Percentiles rank a stretch among this genome's conserved stretches.
Conservation (phyloP, 306 rosid genomes). For the Prunus dulcis region DNA sequence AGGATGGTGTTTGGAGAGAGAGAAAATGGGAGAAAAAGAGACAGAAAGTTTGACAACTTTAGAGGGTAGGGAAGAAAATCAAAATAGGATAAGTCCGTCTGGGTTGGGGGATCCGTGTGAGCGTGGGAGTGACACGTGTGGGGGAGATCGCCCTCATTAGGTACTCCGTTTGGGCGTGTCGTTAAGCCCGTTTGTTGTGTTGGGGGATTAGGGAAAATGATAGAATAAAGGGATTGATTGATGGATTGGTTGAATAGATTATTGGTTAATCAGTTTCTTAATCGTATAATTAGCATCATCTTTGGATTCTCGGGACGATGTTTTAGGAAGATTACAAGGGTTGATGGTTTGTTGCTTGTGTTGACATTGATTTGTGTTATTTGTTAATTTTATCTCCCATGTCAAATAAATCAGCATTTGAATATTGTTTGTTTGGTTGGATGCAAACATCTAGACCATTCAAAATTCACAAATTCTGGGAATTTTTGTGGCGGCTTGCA, state of each 20-base stretch:
- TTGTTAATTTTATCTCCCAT: background rate
- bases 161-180: conserved; percentile 17
- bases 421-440: background rate
- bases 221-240: background rate
- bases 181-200: conserved; percentile 26
- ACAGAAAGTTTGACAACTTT: conserved; percentile 21
- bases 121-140: background rate
- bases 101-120: background rate
- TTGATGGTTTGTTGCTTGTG: background rate
- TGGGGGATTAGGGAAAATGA: background rate
- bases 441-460: background rate
- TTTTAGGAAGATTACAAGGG: background rate
- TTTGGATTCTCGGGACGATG: conserved; percentile 16
- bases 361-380: background rate
- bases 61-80: background rate
- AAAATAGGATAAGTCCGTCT: too few relatives aligned
- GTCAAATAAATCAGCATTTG: background rate
- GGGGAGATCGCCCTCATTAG: background rate
- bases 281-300: background rate
- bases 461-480: background rate
- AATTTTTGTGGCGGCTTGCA: background rate
- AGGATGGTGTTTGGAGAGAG: conserved; percentile 31
- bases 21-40: conserved; percentile 9
- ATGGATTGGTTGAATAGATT: background rate
- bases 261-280: background rate